Evolutionary conservation across 805 yeast species (phyloP).

Genomic region (Yamadazyma akitaensis): DNA sequence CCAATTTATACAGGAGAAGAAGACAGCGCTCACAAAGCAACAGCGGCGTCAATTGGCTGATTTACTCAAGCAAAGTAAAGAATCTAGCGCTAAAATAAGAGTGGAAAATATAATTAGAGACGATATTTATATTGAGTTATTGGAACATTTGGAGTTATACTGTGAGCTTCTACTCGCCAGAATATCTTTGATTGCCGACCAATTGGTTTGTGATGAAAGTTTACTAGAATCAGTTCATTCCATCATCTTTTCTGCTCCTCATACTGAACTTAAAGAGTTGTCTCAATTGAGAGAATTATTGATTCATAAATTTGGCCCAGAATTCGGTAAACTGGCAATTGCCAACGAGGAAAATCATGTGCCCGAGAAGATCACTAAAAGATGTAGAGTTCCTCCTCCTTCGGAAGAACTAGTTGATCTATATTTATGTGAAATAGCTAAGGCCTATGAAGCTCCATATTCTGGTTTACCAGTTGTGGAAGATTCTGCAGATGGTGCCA

Average conservation of each 20-base stretch:
- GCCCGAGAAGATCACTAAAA: conserved; percentile 61
- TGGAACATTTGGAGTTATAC: conserved; percentile 76
- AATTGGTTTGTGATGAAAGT: conserved; percentile 50
- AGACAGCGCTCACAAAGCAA: conserved; percentile 70
- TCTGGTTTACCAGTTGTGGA: conserved; percentile 44
- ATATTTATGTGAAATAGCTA: conserved; percentile 77
- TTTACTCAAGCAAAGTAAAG: conserved; percentile 64
- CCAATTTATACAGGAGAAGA: conserved; percentile 69
- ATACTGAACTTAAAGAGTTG: conserved; percentile 75
- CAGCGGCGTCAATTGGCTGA: conserved; percentile 71
- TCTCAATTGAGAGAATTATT: conserved; percentile 58
- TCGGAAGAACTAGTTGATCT: conserved; percentile 58
- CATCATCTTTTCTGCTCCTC: conserved; percentile 64
- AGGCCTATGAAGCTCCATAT: conserved; percentile 72
- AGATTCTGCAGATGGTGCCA: conserved; percentile 6
- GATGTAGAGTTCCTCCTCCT: conserved; percentile 71
- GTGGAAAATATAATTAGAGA: conserved; percentile 83
- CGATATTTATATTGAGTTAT: conserved; percentile 72
- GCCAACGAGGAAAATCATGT: conserved; percentile 50
- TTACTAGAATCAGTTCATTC: conserved; percentile 73
- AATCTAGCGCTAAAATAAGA: conserved; percentile 76
- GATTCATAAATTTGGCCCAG: conserved; percentile 61
- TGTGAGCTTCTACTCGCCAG: conserved; percentile 80
- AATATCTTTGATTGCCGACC: conserved; percentile 54
- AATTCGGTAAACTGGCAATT: conserved; percentile 54